phyloP scores from a whole-genome alignment of 768 basidiomycete genomes.

The Trametes maxima region DNA sequence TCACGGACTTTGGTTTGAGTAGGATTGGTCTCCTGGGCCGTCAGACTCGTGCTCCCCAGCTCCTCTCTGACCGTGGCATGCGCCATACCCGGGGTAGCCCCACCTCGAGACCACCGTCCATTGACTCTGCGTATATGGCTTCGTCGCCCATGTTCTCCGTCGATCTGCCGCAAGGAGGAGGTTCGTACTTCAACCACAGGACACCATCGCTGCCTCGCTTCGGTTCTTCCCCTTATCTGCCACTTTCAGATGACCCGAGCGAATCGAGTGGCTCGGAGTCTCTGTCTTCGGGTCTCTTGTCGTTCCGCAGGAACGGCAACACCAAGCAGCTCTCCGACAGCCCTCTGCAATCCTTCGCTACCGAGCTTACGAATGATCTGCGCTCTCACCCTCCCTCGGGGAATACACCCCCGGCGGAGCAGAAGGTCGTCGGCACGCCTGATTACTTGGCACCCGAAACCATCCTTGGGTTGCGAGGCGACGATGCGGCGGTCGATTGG shows the following conservation, averaged over 20 bases:
- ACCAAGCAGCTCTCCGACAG: slow-evolving; percentile 59
- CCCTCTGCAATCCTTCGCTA: slow-evolving; percentile 84
- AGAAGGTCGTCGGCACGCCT: slow-evolving; percentile 96
- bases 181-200: slow-evolving; percentile 83
- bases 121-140: slow-evolving; percentile 77
- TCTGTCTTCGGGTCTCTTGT: slow-evolving; percentile 52
- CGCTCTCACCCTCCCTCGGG: slow-evolving; percentile 74
- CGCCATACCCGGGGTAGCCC: slow-evolving; percentile 61
- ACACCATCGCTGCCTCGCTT: slow-evolving; percentile 58
- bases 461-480: slow-evolving; percentile 92
- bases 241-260: slow-evolving; percentile 76
- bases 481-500: slow-evolving; percentile 97
- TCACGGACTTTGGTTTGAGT: slow-evolving; percentile 97
- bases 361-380: slow-evolving; percentile 80
- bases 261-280: slow-evolving; percentile 90
- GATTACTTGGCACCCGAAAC: slow-evolving; percentile 97
- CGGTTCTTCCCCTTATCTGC: slow-evolving; percentile 67
- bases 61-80: slow-evolving; percentile 34
- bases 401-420: slow-evolving; percentile 77
- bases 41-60: slow-evolving; percentile 74
- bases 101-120: slow-evolving; percentile 79
- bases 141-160: slow-evolving; percentile 71
- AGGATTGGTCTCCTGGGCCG: slow-evolving; percentile 97
- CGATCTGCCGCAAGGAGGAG: slow-evolving; percentile 53
- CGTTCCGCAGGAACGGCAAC: slow-evolving; percentile 44